phyloP scores from a whole-genome alignment of 176 grass and related monocot genomes.

The Rhynchospora tenuis region DNA sequence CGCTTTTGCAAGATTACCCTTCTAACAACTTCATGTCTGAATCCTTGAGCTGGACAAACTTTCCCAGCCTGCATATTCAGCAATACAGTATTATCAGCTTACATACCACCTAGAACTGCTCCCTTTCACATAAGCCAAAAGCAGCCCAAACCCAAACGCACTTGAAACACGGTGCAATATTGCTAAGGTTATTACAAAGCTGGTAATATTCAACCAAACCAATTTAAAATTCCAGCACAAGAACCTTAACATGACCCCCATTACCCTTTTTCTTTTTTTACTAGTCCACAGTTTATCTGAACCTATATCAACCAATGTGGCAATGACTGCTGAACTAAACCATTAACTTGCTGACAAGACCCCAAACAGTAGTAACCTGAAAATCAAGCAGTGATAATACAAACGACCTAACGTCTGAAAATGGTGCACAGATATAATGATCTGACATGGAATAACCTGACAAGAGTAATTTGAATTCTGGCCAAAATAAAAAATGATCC shows the following conservation, averaged over 20 bases:
- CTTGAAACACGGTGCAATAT: not conserved
- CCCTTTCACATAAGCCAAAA: not conserved
- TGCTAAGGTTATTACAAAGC: not conserved
- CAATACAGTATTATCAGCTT: conserved; percentile 9
- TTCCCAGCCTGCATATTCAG: conserved; percentile 58
- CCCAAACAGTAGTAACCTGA: not conserved
- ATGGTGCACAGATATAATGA: not conserved
- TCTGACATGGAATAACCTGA: not conserved
- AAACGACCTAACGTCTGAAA: not conserved
- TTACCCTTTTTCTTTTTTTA: not conserved
- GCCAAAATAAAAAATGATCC: not conserved
- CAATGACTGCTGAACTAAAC: not conserved
- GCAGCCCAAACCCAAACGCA: not conserved
- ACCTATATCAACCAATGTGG: not conserved
- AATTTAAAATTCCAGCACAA: not conserved
- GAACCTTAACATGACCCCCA: not conserved
- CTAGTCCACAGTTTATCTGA: not conserved
- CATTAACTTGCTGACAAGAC: not conserved
- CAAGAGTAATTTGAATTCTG: not conserved
- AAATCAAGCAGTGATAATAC: not conserved
- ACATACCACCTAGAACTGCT: not conserved
- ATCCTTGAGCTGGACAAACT: conserved; percentile 78
- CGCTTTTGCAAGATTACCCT: conserved; percentile 31
- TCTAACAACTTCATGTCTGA: conserved; percentile 76
- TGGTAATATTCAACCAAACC: not conserved